Evolutionary conservation across 1,139 yeast species (phyloP), one percentile per base, ranked within the genome.

Genomic region (Wickerhamiella pararugosa): DNA sequence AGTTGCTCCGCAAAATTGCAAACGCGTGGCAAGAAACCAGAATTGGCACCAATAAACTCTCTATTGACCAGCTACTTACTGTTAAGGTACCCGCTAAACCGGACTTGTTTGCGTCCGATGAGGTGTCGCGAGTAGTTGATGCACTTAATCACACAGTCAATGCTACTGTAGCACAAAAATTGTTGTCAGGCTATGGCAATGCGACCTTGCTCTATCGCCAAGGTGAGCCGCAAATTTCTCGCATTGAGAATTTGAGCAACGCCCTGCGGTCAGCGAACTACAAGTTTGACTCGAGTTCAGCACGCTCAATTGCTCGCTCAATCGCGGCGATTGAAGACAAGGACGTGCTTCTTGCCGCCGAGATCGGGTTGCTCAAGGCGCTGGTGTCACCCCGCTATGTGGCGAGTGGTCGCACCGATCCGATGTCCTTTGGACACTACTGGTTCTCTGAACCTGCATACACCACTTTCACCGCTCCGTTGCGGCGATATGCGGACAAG

Each of bases 381-480:
- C 71, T 90, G 77, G 70, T 79, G 10, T 72, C 93, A 54, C 93
- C 94, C 30, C 81, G 76, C 57, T 90, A 90, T 58, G 80, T 76
- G 50, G 75, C 86, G 55, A 94, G 96, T 7, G 96, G 94, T 25
- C 79, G 79, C 57, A 79, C 77, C 42, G 94, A 84, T 52, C 76
- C 86, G 5, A 93, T 82, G 51, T 74, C 72, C 49, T 75, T 73
- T 57, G 56, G 58, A 9, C 95, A 90, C 56, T 87, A 80, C 61
- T 75, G 82, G 55, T 73, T 79, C 57, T 84, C 84, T 52, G 62
- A 81, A 48, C 94, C 95, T 32, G 66, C 84, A 39, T 90, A 83
- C 60, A 83, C 97, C 0, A 97, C 90, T 61, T 87, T 87, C 65
- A 79, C 83, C n/a, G 75, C 94, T 1, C 98, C 98, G 9, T 66